Base-by-base conservation (phyloP, 2,329 filamentous ascomycete species). In the Nigrograna mackinnonii region DNA sequence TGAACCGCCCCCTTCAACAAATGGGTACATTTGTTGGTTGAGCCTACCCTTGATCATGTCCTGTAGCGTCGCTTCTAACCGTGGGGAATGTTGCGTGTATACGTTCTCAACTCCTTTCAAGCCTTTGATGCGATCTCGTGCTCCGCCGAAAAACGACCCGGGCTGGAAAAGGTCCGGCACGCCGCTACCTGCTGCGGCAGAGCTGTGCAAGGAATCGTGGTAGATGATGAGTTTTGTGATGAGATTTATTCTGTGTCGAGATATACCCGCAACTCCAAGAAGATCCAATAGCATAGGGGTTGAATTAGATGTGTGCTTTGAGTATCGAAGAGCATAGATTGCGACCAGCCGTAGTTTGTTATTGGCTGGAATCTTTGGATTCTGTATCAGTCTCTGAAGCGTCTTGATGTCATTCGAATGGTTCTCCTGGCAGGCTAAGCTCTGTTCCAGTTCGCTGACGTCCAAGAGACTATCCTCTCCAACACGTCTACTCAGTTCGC, bases 71-170 rank as follows among this genome's bases (percentile, higher is more conserved):
- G 82, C 81, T 67, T 96, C 91, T 13, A 99, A 71, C 17, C 90
- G 79, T 0, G 95, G 91, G 5, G 90, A 95, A 68, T 99, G 94
- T 67, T 99, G 95, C 0, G 94, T 99, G 67, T 99, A 99, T 20
- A 99, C 94, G 58, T 99, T 99, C 67, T 99, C 95, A 1, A 99
- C 94, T 2, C 94, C 94, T 63, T 97, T 96, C 12, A 99, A 78
- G 0, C 94, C 94, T 62, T 95, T 96, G 68, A 99, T 91, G 4
- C 91, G 84, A 60, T 86, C 89, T 28, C 90, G 81, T 9, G 91
- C 91, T 11, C 89, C 89, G 1, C 89, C 89, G 69, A 99, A 96
- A 51, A 99, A 92, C 4, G 90, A 92, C 2, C 68, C 66, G 0
- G 89, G 87, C 60, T 97, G 91, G 58, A 99, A 97, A 5, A 97